These are phyloP conservation scores for Clavulina sp. DNA, from an alignment of 768 basidiomycete genomes.

Conservation along the genomic window DNA sequence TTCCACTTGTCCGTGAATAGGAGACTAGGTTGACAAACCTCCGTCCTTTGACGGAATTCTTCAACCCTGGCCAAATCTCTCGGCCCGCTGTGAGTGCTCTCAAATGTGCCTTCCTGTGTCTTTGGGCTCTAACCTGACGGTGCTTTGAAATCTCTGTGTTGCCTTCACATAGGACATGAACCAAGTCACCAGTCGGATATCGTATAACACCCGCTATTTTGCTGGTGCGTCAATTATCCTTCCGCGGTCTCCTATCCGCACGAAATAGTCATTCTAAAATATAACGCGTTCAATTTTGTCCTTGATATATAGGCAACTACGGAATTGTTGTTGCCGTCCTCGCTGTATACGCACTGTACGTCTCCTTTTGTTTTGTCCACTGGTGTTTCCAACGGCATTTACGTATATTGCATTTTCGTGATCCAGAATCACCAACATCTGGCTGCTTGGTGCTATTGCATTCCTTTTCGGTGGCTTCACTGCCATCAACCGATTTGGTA, in stretches of 20 bases:
- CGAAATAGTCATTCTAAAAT: conserved; percentile 60
- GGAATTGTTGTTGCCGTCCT: conserved; percentile 55
- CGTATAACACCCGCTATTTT: conserved; percentile 14
- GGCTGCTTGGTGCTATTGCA: conserved; percentile 61
- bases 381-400: conserved; percentile 9
- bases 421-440: conserved; percentile 58
- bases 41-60: conserved; percentile 59
- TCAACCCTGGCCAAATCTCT: conserved; percentile 71
- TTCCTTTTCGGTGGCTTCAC: conserved; percentile 88
- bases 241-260: conserved; percentile 21
- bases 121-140: background rate
- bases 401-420: background rate
- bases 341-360: conserved; percentile 76
- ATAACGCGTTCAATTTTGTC: conserved; percentile 7
- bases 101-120: background rate
- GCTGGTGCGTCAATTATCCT: conserved; percentile 3
- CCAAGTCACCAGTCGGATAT: conserved; percentile 39
- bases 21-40: conserved; percentile 65
- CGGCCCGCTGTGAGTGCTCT: conserved; percentile 37
- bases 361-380: conserved; percentile 5
- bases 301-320: conserved; percentile 58
- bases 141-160: background rate
- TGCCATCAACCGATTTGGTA: conserved; percentile 79
- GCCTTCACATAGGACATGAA: conserved; percentile 26
- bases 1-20: conserved; percentile 21